Evolutionary conservation across 2,329 filamentous ascomycete species (phyloP).

Genomic region (Neurospora crassa): DNA sequence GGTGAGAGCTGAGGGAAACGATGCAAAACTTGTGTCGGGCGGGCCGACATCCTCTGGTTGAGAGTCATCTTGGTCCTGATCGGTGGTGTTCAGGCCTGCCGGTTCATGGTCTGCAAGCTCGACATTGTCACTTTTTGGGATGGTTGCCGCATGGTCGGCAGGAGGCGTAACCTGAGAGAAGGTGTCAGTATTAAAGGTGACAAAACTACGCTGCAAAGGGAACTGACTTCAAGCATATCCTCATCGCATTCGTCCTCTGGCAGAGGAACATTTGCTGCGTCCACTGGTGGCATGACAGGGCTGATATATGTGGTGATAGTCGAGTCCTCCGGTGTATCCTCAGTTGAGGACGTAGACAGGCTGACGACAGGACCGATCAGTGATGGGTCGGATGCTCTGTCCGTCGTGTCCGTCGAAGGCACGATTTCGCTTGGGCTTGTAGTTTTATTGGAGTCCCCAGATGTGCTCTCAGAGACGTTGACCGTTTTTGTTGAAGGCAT

Average conservation of each 20-base stretch:
- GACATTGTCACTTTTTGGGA: not conserved
- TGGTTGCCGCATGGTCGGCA: not conserved
- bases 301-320: rapidly evolving
- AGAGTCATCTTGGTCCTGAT: not conserved
- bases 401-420: not conserved
- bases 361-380: too few species aligned
- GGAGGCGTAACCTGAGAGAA: not conserved
- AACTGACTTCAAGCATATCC: not conserved
- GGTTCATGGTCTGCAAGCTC: not conserved
- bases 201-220: not conserved
- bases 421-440: not conserved
- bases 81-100: not conserved
- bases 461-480: not conserved
- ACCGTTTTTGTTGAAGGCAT: not conserved
- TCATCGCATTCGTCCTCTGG: not conserved
- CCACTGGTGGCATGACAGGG: not conserved
- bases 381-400: not conserved
- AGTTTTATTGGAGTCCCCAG: not conserved
- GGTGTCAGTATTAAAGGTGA: not conserved
- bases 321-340: not conserved
- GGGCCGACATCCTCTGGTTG: rapidly evolving
- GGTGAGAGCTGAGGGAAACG: rapidly evolving
- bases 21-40: not conserved
- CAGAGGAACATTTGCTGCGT: not conserved
- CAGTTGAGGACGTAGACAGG: not conserved